Percentiles rank a stretch among this genome's conserved stretches.
These are phyloP conservation scores for Pseudogymnoascus verrucosus DNA, from an alignment of 2,329 filamentous ascomycete genomes.

Conservation along the genomic window DNA sequence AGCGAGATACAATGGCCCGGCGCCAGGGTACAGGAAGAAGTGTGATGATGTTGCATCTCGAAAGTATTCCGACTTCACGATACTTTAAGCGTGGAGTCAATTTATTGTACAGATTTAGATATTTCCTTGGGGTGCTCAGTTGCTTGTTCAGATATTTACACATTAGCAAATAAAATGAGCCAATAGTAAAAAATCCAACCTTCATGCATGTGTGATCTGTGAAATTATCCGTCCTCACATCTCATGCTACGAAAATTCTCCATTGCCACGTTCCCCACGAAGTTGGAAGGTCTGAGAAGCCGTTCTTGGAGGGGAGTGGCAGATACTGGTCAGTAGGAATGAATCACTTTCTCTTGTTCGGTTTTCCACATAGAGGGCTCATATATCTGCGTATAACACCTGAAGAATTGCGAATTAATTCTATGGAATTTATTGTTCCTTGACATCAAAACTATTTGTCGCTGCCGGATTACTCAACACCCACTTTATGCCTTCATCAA, in stretches of 20 bases:
- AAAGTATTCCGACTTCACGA: slow-evolving; percentile 10
- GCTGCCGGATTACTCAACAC: slow-evolving; percentile 29
- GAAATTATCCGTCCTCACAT: background rate
- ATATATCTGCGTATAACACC: background rate
- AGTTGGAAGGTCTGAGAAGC: background rate
- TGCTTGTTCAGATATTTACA: background rate
- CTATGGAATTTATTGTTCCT: background rate
- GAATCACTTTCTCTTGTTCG: background rate
- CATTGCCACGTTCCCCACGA: background rate
- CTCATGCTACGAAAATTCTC: background rate
- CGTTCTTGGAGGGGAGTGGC: background rate
- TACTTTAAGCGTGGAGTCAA: slow-evolving; percentile 19
- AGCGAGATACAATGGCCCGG: slow-evolving; percentile 39
- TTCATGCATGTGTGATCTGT: background rate
- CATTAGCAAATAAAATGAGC: slow-evolving; percentile 10
- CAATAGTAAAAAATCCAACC: background rate
- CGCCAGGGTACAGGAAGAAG: slow-evolving; percentile 34
- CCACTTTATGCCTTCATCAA: slow-evolving; percentile 38
- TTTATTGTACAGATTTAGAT: slow-evolving; percentile 8
- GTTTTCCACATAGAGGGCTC: background rate
- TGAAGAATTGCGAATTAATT: background rate
- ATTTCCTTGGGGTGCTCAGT: background rate
- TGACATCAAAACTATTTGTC: slow-evolving; percentile 15
- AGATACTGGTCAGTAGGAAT: background rate
- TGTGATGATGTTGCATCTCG: slow-evolving; percentile 26